Evolutionary conservation across 768 basidiomycete genomes (phyloP).

Genomic region (Botryobasidium botryosum): DNA sequence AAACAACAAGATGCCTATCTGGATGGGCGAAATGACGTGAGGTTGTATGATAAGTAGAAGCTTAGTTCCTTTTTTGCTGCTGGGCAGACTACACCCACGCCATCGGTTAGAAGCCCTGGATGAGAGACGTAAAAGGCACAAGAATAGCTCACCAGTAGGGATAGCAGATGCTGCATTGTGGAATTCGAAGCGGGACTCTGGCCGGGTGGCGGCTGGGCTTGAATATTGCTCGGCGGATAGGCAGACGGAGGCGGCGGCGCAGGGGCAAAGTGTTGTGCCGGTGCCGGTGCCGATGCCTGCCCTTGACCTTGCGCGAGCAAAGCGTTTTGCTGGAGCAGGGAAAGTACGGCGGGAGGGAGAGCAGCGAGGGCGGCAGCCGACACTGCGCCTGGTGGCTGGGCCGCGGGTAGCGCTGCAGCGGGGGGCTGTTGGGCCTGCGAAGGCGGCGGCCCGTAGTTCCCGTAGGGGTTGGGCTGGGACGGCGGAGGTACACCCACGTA

Average conservation of each 20-base stretch:
- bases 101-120: not conserved
- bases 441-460: no score
- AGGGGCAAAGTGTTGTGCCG: not conserved
- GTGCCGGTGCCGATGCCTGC: not conserved
- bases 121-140: no score
- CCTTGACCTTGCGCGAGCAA: not conserved
- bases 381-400: slow-evolving; percentile 22
- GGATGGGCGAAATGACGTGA: not conserved
- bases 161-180: slow-evolving; percentile 1
- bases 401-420: slow-evolving; percentile 19
- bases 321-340: slow-evolving; percentile 36
- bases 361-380: slow-evolving; percentile 18
- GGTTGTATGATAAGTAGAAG: no score
- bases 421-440: slow-evolving; percentile 12
- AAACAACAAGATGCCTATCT: no score
- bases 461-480: not conserved
- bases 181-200: not conserved
- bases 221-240: not conserved
- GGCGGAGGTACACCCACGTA: slow-evolving; percentile 1
- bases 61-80: no score
- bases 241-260: not conserved
- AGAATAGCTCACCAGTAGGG: slow-evolving; percentile 4
- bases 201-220: not conserved
- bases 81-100: not conserved
- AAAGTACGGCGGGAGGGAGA: slow-evolving; percentile 53